Base-by-base conservation (phyloP, 2,329 filamentous ascomycete genomes). In the Dendrostoma leiphaemia region DNA sequence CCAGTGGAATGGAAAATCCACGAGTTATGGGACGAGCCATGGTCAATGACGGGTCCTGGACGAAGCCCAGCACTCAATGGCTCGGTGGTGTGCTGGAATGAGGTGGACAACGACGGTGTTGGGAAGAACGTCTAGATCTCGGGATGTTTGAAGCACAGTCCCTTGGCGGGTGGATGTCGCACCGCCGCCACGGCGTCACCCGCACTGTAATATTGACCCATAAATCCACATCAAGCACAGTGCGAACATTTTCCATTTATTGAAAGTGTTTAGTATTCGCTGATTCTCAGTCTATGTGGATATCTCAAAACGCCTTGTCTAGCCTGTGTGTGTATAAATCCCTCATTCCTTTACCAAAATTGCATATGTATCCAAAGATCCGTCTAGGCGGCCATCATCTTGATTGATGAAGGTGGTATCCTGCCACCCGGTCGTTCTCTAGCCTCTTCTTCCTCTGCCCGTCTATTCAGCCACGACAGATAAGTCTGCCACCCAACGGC, bases 401-500 rank as follows among this genome's bases (percentile, higher is more conserved):
- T 23, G 10, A 37, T 28, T 3, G 50, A 51, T 6, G 54, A 50
- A 5, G 54, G 48, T 15, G 44, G 48, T 41, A 51, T 45, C 28
- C 44, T 52, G 19, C 40, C 52, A 31, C 46, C 51, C n/a, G 48
- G 38, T 32, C 40, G 51, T 2, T 41, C 49, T 26, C 29, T 41
- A 5, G 28, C 73, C 59, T 83, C 80, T 61, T 78, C 74, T 46
- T 75, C 74, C 68, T 91, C 90, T 2, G 89, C 90, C 58, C 76
- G 75, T 64, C 87, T 80, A 64, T 96, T 96, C 64, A 96, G 70
- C 69, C 85, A 89, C 62, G 86, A 90, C 62, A 97, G 66, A 76
- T 96, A 97, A 1, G 90, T 91, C 79, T 96, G 92, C 92, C 92
- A 97, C 0, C 89, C 89, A 48, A 96, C 87, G 1, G 90, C 90